Conservation (phyloP, 2,329 filamentous ascomycete genomes). For the Paecilomyces sp. region DNA sequence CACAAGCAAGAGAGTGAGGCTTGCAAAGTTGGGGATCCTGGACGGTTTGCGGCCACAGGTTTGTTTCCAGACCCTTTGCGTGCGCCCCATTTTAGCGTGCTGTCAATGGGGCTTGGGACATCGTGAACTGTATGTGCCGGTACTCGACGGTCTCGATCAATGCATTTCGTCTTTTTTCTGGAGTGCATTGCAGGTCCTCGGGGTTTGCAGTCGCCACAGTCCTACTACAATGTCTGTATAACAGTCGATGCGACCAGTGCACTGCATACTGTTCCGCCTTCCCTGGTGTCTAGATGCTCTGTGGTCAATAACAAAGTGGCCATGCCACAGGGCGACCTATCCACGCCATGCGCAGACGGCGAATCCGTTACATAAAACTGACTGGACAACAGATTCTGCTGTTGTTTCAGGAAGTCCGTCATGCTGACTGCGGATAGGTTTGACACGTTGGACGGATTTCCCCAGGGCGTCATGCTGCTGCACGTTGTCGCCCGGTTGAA, state of each 20-base stretch:
- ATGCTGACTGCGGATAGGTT: background rate
- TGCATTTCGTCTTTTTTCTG: background rate
- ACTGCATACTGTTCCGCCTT: background rate
- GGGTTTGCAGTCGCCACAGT: background rate
- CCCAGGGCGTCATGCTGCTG: background rate
- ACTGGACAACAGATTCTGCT: background rate
- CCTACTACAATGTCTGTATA: background rate
- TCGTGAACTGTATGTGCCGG: background rate
- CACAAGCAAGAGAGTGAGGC: background rate
- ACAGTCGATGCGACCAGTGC: background rate
- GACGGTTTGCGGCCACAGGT: background rate
- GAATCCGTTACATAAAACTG: background rate
- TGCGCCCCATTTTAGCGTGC: background rate
- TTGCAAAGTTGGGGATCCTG: background rate
- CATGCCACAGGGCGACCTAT: background rate
- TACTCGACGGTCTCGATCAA: background rate
- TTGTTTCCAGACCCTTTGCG: background rate
- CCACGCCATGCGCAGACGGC: background rate
- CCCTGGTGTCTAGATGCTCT: background rate
- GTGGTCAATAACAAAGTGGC: background rate
- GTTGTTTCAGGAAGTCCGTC: background rate
- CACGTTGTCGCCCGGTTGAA: background rate
- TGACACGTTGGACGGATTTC: background rate
- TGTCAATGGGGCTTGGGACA: background rate
- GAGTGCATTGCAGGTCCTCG: background rate